Conservation (phyloP, 2,329 filamentous ascomycete species). For the Cladosporium sp. region DNA sequence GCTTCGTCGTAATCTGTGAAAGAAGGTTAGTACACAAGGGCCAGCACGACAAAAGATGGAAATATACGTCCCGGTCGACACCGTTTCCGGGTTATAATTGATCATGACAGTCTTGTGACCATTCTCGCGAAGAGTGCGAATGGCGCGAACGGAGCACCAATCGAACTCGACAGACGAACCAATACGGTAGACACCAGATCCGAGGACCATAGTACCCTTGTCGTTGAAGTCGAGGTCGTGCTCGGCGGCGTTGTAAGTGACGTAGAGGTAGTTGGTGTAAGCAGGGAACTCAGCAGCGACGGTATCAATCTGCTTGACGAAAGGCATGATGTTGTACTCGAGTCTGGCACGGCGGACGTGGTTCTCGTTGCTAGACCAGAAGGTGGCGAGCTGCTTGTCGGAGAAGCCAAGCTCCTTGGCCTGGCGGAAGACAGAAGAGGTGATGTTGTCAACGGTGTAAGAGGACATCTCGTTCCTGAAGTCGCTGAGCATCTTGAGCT, state of each 20-base stretch:
- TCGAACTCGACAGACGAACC: slow-evolving; percentile 98
- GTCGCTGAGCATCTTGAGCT: slow-evolving; percentile 84
- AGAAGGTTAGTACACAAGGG: neutral
- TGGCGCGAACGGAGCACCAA: slow-evolving; percentile 95
- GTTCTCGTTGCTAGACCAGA: slow-evolving; percentile 91
- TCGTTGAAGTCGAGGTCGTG: slow-evolving; percentile 82
- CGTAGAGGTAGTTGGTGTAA: slow-evolving; percentile 91
- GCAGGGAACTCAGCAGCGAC: slow-evolving; percentile 96
- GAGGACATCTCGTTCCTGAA: slow-evolving; percentile 73
- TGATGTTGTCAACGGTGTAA: slow-evolving; percentile 62
- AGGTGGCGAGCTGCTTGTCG: slow-evolving; percentile 87
- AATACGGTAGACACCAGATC: slow-evolving; percentile 94
- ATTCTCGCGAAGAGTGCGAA: slow-evolving; percentile 78
- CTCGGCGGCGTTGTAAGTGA: slow-evolving; percentile 89
- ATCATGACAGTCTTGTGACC: slow-evolving; percentile 96
- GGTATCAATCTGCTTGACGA: slow-evolving; percentile 97
- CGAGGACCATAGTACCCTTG: slow-evolving; percentile 91
- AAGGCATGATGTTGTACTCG: slow-evolving; percentile 80
- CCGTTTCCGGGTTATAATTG: slow-evolving; percentile 43
- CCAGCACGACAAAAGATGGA: neutral
- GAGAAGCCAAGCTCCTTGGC: slow-evolving; percentile 94
- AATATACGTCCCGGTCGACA: neutral
- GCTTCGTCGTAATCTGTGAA: slow-evolving; percentile 93
- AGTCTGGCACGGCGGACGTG: slow-evolving; percentile 78
- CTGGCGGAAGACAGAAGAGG: slow-evolving; percentile 62